Percentiles rank a stretch among this genome's conserved stretches.
Conservation (phyloP, 768 basidiomycete genomes). For the Daedalea quercina region DNA sequence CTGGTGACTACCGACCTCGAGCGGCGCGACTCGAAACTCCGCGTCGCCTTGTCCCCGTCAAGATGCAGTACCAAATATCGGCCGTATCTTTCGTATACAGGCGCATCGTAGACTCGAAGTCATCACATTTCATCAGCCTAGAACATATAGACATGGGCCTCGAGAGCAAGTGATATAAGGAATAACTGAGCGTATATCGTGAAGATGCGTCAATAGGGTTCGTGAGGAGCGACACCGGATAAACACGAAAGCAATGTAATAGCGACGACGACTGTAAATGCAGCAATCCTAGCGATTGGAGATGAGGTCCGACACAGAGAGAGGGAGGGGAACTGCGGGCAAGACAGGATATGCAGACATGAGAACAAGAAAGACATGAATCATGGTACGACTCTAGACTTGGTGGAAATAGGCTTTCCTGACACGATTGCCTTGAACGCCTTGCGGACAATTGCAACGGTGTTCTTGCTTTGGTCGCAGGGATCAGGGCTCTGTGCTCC, state of each 20-base stretch:
- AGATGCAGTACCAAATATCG: too few species aligned
- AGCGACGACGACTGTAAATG: slow-evolving; percentile 15
- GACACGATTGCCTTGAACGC: slow-evolving; percentile 76
- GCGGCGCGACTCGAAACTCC: too few species aligned
- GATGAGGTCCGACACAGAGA: background rate
- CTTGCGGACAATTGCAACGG: slow-evolving; percentile 53
- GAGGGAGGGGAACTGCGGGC: background rate
- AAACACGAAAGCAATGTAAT: slow-evolving; percentile 7
- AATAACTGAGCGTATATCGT: slow-evolving; percentile 7
- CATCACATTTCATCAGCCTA: background rate
- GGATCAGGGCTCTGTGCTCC: slow-evolving; percentile 14
- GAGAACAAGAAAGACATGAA: slow-evolving; percentile 4
- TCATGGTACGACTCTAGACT: slow-evolving; percentile 1
- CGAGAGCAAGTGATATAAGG: background rate
- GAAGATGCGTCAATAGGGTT: slow-evolving; percentile 14
- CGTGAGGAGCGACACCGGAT: slow-evolving; percentile 15
- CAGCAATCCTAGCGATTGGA: background rate
- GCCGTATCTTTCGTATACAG: too few species aligned
- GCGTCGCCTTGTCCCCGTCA: too few species aligned
- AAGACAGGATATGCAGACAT: slow-evolving; percentile 4
- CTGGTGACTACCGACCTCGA: too few species aligned
- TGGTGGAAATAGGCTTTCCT: slow-evolving; percentile 30
- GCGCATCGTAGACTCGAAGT: too few species aligned
- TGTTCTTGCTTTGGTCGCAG: slow-evolving; percentile 43
- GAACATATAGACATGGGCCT: background rate